These are phyloP conservation scores for Gastrolobium bilobum DNA, from an alignment of 306 rosid genomes.

Conservation along the genomic window DNA sequence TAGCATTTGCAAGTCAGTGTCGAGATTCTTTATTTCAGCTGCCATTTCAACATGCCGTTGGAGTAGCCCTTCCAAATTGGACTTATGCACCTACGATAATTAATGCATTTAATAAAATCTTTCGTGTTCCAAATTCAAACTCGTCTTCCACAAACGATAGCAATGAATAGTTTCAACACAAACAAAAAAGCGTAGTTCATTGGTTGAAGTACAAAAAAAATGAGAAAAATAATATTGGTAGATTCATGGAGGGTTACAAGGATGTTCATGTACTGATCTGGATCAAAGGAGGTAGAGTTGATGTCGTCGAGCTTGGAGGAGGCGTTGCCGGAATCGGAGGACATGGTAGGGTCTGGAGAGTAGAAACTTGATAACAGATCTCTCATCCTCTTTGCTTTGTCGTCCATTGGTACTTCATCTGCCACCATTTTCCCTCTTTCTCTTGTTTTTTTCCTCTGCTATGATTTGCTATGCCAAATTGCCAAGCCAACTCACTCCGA, in stretches of 20 bases:
- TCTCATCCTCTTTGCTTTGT: slow-evolving; percentile 93
- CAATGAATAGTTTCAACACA: too few species aligned
- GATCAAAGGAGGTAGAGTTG: slow-evolving; percentile 79
- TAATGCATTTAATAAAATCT: neutral
- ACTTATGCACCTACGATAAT: slow-evolving; percentile 62
- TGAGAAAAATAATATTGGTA: too few species aligned
- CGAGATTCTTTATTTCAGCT: slow-evolving; percentile 98
- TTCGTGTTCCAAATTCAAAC: neutral
- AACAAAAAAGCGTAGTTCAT: too few species aligned
- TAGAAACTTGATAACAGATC: slow-evolving; percentile 97
- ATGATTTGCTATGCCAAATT: neutral
- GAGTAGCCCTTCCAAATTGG: slow-evolving; percentile 87
- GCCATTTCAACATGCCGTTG: slow-evolving; percentile 89
- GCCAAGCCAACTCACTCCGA: neutral
- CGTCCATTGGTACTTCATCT: slow-evolving; percentile 72
- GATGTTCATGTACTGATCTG: slow-evolving; percentile 88
- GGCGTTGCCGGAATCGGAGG: slow-evolving; percentile 53
- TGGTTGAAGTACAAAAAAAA: too few species aligned
- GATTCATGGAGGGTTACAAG: slow-evolving; percentile 59
- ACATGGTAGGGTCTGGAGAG: slow-evolving; percentile 76
- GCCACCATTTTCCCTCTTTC: slow-evolving; percentile 62
- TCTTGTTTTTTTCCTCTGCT: neutral
- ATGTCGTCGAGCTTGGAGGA: slow-evolving; percentile 76
- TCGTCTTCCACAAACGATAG: neutral
- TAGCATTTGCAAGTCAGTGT: slow-evolving; percentile 93